phyloP scores from a whole-genome alignment of 345 rosid genomes.

The Raphanus raphanistrum region DNA sequence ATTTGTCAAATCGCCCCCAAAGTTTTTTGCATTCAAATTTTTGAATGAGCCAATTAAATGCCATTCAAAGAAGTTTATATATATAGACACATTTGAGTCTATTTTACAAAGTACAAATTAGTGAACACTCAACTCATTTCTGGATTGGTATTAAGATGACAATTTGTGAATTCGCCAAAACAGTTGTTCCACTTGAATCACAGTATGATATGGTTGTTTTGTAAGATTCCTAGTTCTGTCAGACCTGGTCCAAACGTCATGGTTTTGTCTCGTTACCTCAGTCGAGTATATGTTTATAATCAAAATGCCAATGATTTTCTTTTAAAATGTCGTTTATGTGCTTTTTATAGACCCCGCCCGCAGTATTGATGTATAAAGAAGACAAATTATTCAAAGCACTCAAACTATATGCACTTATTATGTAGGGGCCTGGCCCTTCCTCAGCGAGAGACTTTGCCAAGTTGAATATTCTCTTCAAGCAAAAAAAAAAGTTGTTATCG shows the following conservation, averaged over 20 bases:
- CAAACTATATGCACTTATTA: background rate
- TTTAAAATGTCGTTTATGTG: background rate
- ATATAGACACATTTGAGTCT: background rate
- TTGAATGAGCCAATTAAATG: background rate
- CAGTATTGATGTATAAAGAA: constrained; percentile 22
- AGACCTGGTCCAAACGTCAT: constrained; percentile 3
- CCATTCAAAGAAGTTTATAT: background rate
- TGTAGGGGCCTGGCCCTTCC: constrained; percentile 35
- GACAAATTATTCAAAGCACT: constrained; percentile 33
- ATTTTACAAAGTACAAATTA: background rate
- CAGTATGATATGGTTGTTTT: background rate
- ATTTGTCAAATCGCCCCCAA: constrained; percentile 31
- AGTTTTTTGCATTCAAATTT: constrained; percentile 22
- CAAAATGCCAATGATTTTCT: background rate
- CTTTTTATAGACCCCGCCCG: background rate
- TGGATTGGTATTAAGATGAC: background rate
- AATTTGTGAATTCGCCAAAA: background rate
- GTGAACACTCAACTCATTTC: background rate
- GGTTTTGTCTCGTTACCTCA: background rate
- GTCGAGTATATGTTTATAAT: background rate
- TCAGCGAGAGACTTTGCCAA: background rate
- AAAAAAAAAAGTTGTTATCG: background rate
- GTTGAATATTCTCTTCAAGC: constrained; percentile 4
- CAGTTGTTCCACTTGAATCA: background rate
- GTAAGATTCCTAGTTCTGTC: background rate